Evolutionary conservation across 2,329 filamentous ascomycete species (phyloP).

Genomic region (Amauroascus niger): DNA sequence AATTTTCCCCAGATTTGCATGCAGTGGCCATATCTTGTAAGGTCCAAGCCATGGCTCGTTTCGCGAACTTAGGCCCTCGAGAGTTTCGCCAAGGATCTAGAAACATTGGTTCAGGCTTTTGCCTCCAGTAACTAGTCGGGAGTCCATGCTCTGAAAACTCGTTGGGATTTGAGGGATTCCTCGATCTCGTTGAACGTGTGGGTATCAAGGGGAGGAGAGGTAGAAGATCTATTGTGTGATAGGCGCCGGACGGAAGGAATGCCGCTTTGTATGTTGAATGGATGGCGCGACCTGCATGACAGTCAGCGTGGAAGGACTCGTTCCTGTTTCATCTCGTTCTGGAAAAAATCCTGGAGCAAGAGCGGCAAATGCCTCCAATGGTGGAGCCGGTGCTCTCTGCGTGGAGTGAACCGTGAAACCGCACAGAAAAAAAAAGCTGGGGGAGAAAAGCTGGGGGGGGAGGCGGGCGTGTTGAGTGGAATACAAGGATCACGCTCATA

Average conservation of each 20-base stretch:
- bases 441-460: conserved; percentile 2
- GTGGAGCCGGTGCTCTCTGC: conserved; percentile 1
- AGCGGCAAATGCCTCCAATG: conserved; percentile 10
- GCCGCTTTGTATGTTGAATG: not conserved
- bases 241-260: not conserved
- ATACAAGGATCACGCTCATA: not conserved
- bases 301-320: not conserved
- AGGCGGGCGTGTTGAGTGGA: not conserved
- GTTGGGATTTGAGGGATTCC: not conserved
- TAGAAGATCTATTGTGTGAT: too few relatives aligned
- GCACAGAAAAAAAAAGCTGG: conserved; percentile 9
- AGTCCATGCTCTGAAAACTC: not conserved
- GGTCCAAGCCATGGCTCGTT: not conserved
- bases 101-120: not conserved
- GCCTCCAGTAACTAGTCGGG: not conserved
- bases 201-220: not conserved
- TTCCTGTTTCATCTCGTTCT: conserved; percentile 7
- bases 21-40: not conserved
- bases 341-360: conserved; percentile 2
- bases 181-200: not conserved
- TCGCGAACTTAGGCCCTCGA: not conserved
- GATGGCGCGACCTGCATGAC: not conserved
- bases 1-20: not conserved
- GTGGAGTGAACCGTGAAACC: conserved; percentile 7
- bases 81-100: conserved; percentile 7